These are phyloP conservation scores for Daphne laureola DNA, from an alignment of 441 rosid species.

Conservation along the genomic window DNA sequence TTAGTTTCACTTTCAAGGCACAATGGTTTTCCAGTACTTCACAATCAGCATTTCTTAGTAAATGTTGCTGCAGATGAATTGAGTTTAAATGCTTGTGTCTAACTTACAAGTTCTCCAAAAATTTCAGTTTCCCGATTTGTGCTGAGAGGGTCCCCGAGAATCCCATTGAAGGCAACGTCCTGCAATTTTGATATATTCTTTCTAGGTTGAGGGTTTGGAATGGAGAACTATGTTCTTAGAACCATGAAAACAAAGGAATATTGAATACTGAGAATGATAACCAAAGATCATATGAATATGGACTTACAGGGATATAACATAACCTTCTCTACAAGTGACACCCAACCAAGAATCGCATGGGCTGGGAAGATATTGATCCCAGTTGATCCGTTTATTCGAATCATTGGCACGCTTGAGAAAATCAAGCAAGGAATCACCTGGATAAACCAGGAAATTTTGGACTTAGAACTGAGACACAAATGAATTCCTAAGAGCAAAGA, in stretches of 20 bases:
- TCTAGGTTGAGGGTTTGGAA: neutral
- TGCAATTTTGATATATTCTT: conserved; percentile 25
- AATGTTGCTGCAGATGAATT: conserved; percentile 1
- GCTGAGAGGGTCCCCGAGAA: conserved; percentile 79
- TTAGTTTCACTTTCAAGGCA: too few species aligned
- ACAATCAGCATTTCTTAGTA: neutral
- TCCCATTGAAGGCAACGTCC: conserved; percentile 67
- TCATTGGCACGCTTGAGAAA: conserved; percentile 53
- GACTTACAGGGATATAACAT: conserved; percentile 70
- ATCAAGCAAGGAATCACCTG: conserved; percentile 71
- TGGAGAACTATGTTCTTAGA: neutral
- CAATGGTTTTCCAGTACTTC: too few species aligned
- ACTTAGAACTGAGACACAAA: too few species aligned
- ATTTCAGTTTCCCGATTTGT: conserved; percentile 60
- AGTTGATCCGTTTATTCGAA: conserved; percentile 39
- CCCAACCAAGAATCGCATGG: conserved; percentile 91
- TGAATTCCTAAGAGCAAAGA: too few species aligned
- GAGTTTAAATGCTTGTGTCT: conserved; percentile 1
- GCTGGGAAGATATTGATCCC: conserved; percentile 64
- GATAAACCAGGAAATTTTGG: conserved; percentile 9
- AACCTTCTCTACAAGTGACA: conserved; percentile 61
- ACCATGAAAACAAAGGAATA: neutral
- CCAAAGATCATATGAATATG: conserved; percentile 8
- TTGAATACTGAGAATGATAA: conserved; percentile 1
- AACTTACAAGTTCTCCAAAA: conserved; percentile 66